These are phyloP conservation scores for Pontederia crassipes DNA, from an alignment of 176 grass and related monocot genomes.

Conservation along the genomic window DNA sequence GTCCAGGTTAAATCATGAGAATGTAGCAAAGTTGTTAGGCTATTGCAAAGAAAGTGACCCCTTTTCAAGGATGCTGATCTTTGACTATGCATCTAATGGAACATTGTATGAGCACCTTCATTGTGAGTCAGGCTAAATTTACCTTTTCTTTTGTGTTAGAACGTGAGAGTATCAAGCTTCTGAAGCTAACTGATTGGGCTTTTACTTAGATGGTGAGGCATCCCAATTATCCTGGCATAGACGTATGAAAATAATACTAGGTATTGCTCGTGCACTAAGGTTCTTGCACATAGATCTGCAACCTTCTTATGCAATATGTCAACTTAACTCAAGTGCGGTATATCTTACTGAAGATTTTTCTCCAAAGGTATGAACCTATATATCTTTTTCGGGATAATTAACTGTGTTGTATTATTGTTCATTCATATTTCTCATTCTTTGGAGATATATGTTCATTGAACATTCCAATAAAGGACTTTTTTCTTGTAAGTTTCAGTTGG, in stretches of 20 bases:
- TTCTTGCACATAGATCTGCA: slow-evolving; percentile 81
- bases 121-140: slow-evolving; percentile 29
- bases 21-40: slow-evolving; percentile 70
- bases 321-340: slow-evolving; percentile 62
- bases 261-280: slow-evolving; percentile 63
- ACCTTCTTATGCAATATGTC: slow-evolving; percentile 56
- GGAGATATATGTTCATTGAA: not conserved
- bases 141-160: not conserved
- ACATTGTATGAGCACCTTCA: slow-evolving; percentile 88
- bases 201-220: slow-evolving; percentile 64
- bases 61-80: slow-evolving; percentile 78
- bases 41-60: slow-evolving; percentile 90
- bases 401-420: not conserved
- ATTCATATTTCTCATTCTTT: slow-evolving; percentile 4
- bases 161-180: not conserved
- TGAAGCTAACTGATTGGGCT: not conserved
- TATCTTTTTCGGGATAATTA: not conserved
- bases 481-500: slow-evolving; percentile 43
- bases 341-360: slow-evolving; percentile 85
- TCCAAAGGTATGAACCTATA: slow-evolving; percentile 42
- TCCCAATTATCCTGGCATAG: slow-evolving; percentile 75
- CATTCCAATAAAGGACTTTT: not conserved
- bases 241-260: slow-evolving; percentile 91
- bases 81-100: slow-evolving; percentile 92
- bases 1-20: slow-evolving; percentile 79